Conservation (phyloP, 805 yeast genomes). For the Scheffersomyces stipitis region DNA sequence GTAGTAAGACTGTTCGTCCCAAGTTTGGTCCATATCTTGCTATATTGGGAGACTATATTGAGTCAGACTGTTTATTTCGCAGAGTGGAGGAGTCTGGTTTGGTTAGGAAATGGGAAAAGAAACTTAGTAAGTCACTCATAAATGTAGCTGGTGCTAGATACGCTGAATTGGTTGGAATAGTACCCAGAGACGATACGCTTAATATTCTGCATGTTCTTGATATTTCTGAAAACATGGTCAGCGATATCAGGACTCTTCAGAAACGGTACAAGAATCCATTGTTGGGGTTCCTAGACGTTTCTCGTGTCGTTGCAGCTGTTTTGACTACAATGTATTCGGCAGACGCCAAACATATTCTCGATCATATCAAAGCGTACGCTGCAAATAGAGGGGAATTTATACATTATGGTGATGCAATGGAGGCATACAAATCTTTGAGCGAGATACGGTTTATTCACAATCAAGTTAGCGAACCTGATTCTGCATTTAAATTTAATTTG, state of each 20-base stretch:
- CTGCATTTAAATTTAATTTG: conserved; percentile 39
- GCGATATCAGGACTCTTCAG: conserved; percentile 50
- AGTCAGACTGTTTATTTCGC: conserved; percentile 45
- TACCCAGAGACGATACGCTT: conserved; percentile 61
- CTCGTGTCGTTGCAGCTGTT: conserved; percentile 48
- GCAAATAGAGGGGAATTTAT: conserved; percentile 31
- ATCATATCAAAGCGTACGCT: conserved; percentile 47
- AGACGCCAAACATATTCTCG: conserved; percentile 52
- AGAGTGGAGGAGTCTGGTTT: conserved; percentile 33
- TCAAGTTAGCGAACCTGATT: conserved; percentile 45
- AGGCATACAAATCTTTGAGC: conserved; percentile 51
- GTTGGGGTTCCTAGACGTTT: conserved; percentile 55
- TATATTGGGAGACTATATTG: conserved; percentile 51
- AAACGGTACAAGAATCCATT: conserved; percentile 61
- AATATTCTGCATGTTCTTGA: conserved; percentile 56
- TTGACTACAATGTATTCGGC: conserved; percentile 53
- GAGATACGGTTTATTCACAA: conserved; percentile 52
- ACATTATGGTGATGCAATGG: conserved; percentile 56
- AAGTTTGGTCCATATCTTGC: conserved; percentile 54
- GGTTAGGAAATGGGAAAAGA: conserved; percentile 48
- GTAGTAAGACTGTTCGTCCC: conserved; percentile 47
- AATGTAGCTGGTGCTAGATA: conserved; percentile 39
- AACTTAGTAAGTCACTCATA: conserved; percentile 33
- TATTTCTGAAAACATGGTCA: conserved; percentile 53
- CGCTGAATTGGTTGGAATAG: conserved; percentile 36